These are phyloP conservation scores for Diplodia seriata DNA, from an alignment of 2,329 filamentous ascomycete species.

Conservation along the genomic window DNA sequence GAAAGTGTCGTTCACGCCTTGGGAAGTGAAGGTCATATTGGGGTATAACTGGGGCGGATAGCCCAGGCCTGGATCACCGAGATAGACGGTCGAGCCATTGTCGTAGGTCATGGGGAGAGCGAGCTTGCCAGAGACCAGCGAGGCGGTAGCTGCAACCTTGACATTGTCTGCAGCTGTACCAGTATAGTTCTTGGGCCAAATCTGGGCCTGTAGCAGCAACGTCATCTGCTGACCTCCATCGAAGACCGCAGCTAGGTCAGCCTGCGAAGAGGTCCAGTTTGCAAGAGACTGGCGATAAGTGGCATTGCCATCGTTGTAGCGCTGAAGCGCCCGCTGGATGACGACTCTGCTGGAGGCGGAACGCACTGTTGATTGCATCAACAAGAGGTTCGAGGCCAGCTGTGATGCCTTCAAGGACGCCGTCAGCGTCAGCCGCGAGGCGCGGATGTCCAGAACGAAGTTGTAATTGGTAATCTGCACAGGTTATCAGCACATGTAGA, in stretches of 20 bases:
- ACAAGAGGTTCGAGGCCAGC: conserved; percentile 76
- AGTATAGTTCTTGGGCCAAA: conserved; percentile 73
- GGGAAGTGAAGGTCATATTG: conserved; percentile 70
- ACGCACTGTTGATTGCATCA: conserved; percentile 76
- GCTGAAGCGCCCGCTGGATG: conserved; percentile 59
- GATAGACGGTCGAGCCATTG: conserved; percentile 49
- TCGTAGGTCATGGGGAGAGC: conserved; percentile 59
- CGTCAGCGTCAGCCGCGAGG: conserved; percentile 73
- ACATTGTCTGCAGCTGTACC: conserved; percentile 56
- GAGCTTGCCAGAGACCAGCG: conserved; percentile 56
- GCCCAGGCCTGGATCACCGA: conserved; percentile 68
- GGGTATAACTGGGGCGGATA: conserved; percentile 78
- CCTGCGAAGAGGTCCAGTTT: conserved; percentile 67
- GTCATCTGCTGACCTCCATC: conserved; percentile 58
- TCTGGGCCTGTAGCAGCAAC: conserved; percentile 71
- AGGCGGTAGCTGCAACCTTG: conserved; percentile 69
- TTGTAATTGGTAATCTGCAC: conserved; percentile 64
- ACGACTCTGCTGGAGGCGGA: conserved; percentile 71
- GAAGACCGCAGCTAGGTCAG: conserved; percentile 77
- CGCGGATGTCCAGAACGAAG: conserved; percentile 65
- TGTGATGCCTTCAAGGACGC: conserved; percentile 87
- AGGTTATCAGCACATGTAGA: conserved; percentile 31
- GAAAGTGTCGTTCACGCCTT: conserved; percentile 45
- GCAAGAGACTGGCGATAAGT: conserved; percentile 40
- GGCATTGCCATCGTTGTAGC: conserved; percentile 64